Evolutionary conservation across 2,329 filamentous ascomycete genomes (phyloP), one percentile per base, ranked within the genome.

Genomic region (Paramyrothecium sp.): DNA sequence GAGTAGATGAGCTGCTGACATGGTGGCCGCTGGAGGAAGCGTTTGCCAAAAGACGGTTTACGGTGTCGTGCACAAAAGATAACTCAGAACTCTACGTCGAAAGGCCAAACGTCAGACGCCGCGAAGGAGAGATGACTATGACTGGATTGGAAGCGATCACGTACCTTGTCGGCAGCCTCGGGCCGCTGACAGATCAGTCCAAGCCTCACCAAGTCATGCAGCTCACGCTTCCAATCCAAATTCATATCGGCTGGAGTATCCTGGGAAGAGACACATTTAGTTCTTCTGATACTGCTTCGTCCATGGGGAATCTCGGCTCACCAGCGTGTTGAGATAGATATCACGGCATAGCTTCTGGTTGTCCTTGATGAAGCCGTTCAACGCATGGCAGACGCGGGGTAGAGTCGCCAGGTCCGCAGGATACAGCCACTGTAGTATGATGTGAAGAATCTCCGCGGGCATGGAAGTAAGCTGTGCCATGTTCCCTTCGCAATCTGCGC

Each of bases 381-480:
- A 73, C 12, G 65, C 68, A 19, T 72, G 77, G 67, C 83, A 89
- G 51, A 81, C 80, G 58, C 69, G 71, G 41, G 79, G 77, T 49
- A 89, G 67, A 8, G 72, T 67, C 2, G 78, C 75, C 10, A 91
- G 72, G 60, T 90, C 87, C 46, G 71, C 69, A 1, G 85, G 83
- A 26, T 81, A 72, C 41, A 89, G 76, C 61, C 80, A 78, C 57
- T 69, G 71, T 60, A 91, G 75, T 61, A 90, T 83, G 65, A 81
- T 75, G 64, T 88, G 83, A 23, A 90, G 68, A 47, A 90, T 78
- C 75, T 91, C 88, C 7, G 81, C 77, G 10, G 87, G 86, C 21
- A 89, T 79, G 19, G 58, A 54, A 16, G 59, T 61, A 30, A 69
- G 61, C 16, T 64, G 64, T 12, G 47, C 41, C 60, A 61, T 60